These are phyloP conservation scores for Hordeum vulgare DNA, from an alignment of 176 grass and related monocot species.

Conservation along the genomic window DNA sequence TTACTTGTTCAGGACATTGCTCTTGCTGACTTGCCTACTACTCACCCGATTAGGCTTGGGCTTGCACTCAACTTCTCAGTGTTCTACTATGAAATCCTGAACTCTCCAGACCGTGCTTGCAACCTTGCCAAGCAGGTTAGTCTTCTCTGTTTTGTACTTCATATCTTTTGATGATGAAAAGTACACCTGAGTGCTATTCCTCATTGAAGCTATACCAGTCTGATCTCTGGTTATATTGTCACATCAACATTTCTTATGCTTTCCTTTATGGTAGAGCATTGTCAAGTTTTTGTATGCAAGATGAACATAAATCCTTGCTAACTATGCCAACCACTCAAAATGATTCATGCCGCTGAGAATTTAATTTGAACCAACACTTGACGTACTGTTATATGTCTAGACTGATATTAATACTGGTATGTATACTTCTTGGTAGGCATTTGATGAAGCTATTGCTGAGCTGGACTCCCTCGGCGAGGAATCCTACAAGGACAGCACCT, in stretches of 20 bases:
- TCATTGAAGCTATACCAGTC: not conserved
- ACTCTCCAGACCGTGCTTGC: slow-evolving; percentile 51
- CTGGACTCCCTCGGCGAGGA: slow-evolving; percentile 54
- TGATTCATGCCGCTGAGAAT: not conserved
- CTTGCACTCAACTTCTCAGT: slow-evolving; percentile 58
- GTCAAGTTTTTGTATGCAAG: not conserved
- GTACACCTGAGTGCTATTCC: not conserved
- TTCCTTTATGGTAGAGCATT: not conserved
- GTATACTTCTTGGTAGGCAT: slow-evolving; percentile 23
- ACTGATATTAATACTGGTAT: not conserved
- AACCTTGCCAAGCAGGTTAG: slow-evolving; percentile 59
- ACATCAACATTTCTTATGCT: not conserved
- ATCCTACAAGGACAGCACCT: slow-evolving; percentile 57
- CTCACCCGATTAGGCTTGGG: slow-evolving; percentile 59
- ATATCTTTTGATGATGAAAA: not conserved
- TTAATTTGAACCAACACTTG: not conserved
- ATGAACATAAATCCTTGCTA: not conserved
- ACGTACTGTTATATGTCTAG: not conserved
- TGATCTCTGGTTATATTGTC: not conserved
- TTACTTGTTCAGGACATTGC: slow-evolving; percentile 37
- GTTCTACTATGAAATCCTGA: slow-evolving; percentile 61
- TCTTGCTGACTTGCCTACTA: slow-evolving; percentile 37
- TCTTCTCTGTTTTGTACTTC: not conserved
- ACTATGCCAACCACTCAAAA: not conserved
- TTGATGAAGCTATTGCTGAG: slow-evolving; percentile 58